Evolutionary conservation across 352 stramenopile species (phyloP).

Genomic region (Phytophthora idaei): DNA sequence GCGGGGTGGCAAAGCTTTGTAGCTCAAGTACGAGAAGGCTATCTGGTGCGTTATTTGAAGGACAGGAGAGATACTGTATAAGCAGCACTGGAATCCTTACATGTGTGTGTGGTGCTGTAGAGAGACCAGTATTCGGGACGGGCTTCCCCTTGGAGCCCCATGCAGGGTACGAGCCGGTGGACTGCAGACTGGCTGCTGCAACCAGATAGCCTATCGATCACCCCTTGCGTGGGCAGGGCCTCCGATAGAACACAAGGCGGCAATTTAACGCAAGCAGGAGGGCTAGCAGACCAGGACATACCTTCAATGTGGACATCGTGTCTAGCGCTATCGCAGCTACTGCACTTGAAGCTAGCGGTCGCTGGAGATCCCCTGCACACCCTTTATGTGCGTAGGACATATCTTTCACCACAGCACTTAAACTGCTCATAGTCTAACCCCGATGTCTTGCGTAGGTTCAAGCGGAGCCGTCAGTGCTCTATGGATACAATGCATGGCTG

Average conservation of each 20-base stretch:
- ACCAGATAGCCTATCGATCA: constrained; percentile 15
- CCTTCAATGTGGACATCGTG: constrained; percentile 38
- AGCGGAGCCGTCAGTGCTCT: constrained; percentile 30
- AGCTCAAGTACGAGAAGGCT: constrained; percentile 36
- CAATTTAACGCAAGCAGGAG: neutral
- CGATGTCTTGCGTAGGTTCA: constrained; percentile 29
- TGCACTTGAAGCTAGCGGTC: constrained; percentile 29
- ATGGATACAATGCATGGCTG: constrained; percentile 33
- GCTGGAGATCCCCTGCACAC: constrained; percentile 28
- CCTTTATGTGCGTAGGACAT: constrained; percentile 24
- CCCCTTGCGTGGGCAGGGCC: neutral
- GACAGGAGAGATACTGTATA: neutral
- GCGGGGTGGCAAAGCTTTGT: constrained; percentile 30
- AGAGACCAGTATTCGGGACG: constrained; percentile 25
- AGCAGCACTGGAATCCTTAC: constrained; percentile 4
- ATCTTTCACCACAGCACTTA: no score
- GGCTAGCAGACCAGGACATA: constrained; percentile 1
- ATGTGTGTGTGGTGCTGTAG: constrained; percentile 7
- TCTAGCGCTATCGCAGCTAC: constrained; percentile 36
- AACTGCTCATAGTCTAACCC: no score
- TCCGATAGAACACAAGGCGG: neutral
- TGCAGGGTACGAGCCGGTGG: constrained; percentile 13
- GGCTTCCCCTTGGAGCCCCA: neutral
- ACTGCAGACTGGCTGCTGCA: constrained; percentile 31
- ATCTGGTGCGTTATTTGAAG: constrained; percentile 24